phyloP scores from a whole-genome alignment of 2,329 filamentous ascomycete genomes.

The Botrytis tulipae region DNA sequence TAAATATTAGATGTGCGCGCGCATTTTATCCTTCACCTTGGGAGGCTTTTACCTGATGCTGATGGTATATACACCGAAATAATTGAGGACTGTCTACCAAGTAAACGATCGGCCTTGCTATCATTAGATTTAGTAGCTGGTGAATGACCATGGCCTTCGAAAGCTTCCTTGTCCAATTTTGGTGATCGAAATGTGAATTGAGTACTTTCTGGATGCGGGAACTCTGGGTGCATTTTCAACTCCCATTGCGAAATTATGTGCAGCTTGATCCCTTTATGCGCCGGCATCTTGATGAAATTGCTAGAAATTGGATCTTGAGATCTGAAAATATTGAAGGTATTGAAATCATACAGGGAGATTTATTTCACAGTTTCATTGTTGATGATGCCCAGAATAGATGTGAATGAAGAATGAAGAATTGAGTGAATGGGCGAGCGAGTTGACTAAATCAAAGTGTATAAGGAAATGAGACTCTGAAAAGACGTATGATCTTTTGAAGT shows the following conservation, averaged over 20 bases:
- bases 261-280: slow-evolving; percentile 33
- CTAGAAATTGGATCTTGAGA: not conserved
- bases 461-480: not conserved
- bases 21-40: not conserved
- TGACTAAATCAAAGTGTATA: not conserved
- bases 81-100: slow-evolving; percentile 39
- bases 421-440: not conserved
- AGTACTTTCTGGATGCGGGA: slow-evolving; percentile 53
- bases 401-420: not conserved
- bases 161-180: slow-evolving; percentile 1
- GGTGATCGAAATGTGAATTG: slow-evolving; percentile 42
- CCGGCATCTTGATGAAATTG: slow-evolving; percentile 32
- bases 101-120: slow-evolving; percentile 36
- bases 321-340: not conserved
- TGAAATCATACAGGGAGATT: not conserved
- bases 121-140: slow-evolving; percentile 27
- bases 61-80: slow-evolving; percentile 59
- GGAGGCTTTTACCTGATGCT: slow-evolving; percentile 45
- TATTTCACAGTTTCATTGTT: not conserved
- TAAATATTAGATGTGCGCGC: slow-evolving; percentile 11
- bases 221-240: slow-evolving; percentile 48
- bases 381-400: not conserved
- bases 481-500: not conserved
- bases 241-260: slow-evolving; percentile 34
- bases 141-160: not conserved